Evolutionary conservation across 257 asterid genomes (phyloP).

Genomic region (Henckelia pumila): DNA sequence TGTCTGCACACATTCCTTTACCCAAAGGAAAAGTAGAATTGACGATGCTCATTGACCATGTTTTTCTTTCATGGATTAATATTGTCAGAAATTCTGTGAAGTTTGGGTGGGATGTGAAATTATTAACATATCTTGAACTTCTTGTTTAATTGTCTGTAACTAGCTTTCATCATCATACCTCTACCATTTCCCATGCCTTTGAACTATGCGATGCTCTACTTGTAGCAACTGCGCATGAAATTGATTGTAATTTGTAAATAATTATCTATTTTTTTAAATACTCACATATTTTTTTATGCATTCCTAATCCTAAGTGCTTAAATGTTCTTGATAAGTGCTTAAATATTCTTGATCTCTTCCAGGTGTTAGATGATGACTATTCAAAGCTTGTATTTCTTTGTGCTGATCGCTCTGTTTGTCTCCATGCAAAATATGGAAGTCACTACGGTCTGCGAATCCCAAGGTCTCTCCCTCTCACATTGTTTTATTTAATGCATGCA

Average conservation of each 20-base stretch:
- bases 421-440: constrained; percentile 95
- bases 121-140: not conserved
- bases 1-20: not conserved
- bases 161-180: not conserved
- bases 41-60: not conserved
- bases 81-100: no score
- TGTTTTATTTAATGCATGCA: not conserved
- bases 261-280: constrained; percentile 5
- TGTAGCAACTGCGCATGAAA: not conserved
- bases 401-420: constrained; percentile 87
- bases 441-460: constrained; percentile 90
- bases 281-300: no score
- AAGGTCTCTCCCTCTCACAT: constrained; percentile 49
- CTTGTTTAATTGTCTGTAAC: not conserved
- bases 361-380: no score
- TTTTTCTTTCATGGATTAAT: no score
- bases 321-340: no score
- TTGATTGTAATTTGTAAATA: not conserved
- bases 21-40: not conserved
- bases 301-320: no score
- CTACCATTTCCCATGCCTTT: not conserved
- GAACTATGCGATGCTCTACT: not conserved
- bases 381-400: no score
- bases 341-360: no score
- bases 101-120: not conserved